Conservation (phyloP, 2,329 filamentous ascomycete genomes). For the Calonectria honghensis region DNA sequence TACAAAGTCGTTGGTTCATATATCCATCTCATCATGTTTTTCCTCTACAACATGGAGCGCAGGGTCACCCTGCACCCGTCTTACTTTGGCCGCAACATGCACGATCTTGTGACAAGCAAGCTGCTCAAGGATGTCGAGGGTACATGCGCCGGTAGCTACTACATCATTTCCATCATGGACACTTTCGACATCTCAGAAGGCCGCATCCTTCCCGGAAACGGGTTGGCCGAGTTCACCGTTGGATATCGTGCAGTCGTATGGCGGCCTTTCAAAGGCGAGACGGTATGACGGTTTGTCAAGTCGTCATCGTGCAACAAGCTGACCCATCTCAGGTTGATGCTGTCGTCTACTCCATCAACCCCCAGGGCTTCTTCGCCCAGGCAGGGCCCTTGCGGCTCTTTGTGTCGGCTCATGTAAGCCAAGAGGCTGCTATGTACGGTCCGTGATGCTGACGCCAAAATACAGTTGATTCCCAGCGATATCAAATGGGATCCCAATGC, state of each 20-base stretch:
- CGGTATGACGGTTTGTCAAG: slow-evolving; percentile 75
- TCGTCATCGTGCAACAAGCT: slow-evolving; percentile 52
- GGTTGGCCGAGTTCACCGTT: slow-evolving; percentile 94
- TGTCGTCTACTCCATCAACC: slow-evolving; percentile 92
- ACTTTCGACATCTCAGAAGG: slow-evolving; percentile 96
- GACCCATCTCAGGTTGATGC: slow-evolving; percentile 85
- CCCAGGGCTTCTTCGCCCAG: slow-evolving; percentile 92
- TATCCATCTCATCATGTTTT: slow-evolving; percentile 82
- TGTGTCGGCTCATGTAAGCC: slow-evolving; percentile 86
- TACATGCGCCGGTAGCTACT: slow-evolving; percentile 95
- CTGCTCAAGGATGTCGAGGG: slow-evolving; percentile 96
- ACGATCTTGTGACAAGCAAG: slow-evolving; percentile 91
- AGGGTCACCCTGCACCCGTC: slow-evolving; percentile 96
- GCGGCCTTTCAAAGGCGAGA: slow-evolving; percentile 98
- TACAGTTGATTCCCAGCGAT: slow-evolving; percentile 89
- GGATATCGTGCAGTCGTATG: slow-evolving; percentile 97
- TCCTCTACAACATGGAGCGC: slow-evolving; percentile 97
- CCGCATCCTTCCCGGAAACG: slow-evolving; percentile 92
- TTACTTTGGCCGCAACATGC: slow-evolving; percentile 96
- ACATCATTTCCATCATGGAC: slow-evolving; percentile 98
- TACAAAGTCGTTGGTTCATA: slow-evolving; percentile 34
- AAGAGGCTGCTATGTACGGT: neutral
- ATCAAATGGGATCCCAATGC: slow-evolving; percentile 97
- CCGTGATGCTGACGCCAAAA: slow-evolving; percentile 37
- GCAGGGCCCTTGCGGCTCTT: slow-evolving; percentile 87